These are phyloP conservation scores for Nemophila menziesii DNA, from an alignment of 257 asterid genomes.

Conservation along the genomic window DNA sequence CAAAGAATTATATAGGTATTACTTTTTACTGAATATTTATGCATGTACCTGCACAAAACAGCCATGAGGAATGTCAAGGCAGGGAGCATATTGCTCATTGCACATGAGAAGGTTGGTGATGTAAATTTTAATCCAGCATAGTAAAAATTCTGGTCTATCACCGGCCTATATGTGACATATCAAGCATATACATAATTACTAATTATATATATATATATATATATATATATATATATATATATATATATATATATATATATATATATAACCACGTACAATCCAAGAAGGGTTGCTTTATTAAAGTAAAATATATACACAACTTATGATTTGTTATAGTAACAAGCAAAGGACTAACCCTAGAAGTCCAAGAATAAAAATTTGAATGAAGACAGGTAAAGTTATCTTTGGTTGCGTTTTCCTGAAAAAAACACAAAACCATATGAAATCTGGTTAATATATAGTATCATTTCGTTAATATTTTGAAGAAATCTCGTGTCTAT, in stretches of 20 bases:
- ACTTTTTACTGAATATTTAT: background rate
- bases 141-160: slow-evolving; percentile 80
- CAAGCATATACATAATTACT: too few relatives aligned
- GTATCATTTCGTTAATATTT: background rate
- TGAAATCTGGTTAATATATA: background rate
- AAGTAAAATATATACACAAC: background rate
- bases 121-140: slow-evolving; percentile 76
- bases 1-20: background rate
- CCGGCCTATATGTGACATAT: slow-evolving; percentile 73
- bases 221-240: too few relatives aligned
- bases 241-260: too few relatives aligned
- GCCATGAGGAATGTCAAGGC: slow-evolving; percentile 88
- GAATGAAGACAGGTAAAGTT: slow-evolving; percentile 60
- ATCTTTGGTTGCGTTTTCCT: slow-evolving; percentile 94
- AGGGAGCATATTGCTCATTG: slow-evolving; percentile 90
- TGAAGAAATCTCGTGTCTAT: background rate
- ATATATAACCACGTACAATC: background rate
- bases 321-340: too few relatives aligned
- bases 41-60: slow-evolving; percentile 46
- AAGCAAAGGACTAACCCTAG: slow-evolving; percentile 54
- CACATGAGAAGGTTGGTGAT: slow-evolving; percentile 82
- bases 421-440: background rate
- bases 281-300: background rate
- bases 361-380: slow-evolving; percentile 71
- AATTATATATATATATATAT: too few relatives aligned